Percentiles rank a stretch among this genome's conserved stretches.
phyloP scores from a whole-genome alignment of 495 filamentous ascomycete species.

The Xylaria nigripes region DNA sequence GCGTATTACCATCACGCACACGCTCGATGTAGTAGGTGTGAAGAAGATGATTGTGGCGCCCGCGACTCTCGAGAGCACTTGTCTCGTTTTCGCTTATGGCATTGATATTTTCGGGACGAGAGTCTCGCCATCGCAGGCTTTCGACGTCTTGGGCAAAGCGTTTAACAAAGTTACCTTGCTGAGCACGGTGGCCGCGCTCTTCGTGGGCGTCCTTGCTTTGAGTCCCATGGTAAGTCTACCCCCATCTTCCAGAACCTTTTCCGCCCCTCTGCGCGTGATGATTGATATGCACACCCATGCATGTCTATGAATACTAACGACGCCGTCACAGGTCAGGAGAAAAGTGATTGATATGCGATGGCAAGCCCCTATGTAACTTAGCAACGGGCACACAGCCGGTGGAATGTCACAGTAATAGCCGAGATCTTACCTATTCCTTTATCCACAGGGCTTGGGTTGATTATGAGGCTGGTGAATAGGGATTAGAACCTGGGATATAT shows the following conservation, averaged over 20 bases:
- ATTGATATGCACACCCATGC: neutral
- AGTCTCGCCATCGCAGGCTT: slow-evolving; percentile 73
- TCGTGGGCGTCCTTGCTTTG: slow-evolving; percentile 62
- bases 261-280: neutral
- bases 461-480: too few species aligned
- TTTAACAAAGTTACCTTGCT: slow-evolving; percentile 86
- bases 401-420: neutral
- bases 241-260: too few species aligned
- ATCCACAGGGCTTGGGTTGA: too few species aligned
- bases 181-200: slow-evolving; percentile 69
- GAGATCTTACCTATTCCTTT: neutral
- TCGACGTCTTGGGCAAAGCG: slow-evolving; percentile 86
- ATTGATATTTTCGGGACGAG: slow-evolving; percentile 81
- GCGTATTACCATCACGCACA: slow-evolving; percentile 71
- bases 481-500: too few species aligned
- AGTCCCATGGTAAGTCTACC: slow-evolving; percentile 69
- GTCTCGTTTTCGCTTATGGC: slow-evolving; percentile 83
- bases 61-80: slow-evolving; percentile 84
- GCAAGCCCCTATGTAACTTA: slow-evolving; percentile 17
- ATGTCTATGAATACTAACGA: slow-evolving; percentile 2
- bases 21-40: slow-evolving; percentile 71
- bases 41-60: slow-evolving; percentile 62
- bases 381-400: neutral
- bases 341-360: slow-evolving; percentile 35
- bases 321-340: slow-evolving; percentile 26